Percentiles rank a stretch among this genome's conserved stretches.
These are phyloP conservation scores for Camillea tinctor DNA, from an alignment of 2,329 filamentous ascomycete species.

Conservation along the genomic window DNA sequence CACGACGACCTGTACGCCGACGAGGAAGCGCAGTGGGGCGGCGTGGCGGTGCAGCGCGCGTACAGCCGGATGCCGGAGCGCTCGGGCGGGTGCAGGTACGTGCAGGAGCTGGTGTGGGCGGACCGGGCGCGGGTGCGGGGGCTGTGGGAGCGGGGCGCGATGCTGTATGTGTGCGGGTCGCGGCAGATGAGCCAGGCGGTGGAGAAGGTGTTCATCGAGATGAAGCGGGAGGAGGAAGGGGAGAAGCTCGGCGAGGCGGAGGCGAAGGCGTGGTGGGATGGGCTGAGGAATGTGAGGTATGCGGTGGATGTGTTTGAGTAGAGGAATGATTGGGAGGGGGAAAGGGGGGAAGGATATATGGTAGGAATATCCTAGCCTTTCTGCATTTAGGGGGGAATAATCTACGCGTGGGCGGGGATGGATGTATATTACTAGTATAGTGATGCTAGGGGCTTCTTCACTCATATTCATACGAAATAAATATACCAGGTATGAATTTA, in stretches of 20 bases:
- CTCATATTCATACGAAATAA: too few relatives aligned
- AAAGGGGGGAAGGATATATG: too few relatives aligned
- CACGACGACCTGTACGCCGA: constrained; percentile 59
- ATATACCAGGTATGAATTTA: too few relatives aligned
- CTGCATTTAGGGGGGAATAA: too few relatives aligned
- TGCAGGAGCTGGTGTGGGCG: constrained; percentile 42
- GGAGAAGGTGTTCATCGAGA: too few relatives aligned
- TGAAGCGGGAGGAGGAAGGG: constrained; percentile 20
- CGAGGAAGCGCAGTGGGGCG: constrained; percentile 54
- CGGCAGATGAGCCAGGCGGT: too few relatives aligned
- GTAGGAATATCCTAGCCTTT: too few relatives aligned
- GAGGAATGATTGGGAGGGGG: too few relatives aligned
- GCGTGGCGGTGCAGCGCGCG: constrained; percentile 40
- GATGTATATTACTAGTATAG: too few relatives aligned
- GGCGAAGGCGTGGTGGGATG: constrained; percentile 46
- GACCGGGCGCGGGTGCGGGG: constrained; percentile 34
- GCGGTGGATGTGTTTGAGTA: constrained; percentile 60
- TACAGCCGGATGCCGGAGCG: constrained; percentile 48
- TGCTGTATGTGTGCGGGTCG: too few relatives aligned
- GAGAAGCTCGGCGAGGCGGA: constrained; percentile 35
- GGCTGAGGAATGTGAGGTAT: constrained; percentile 51
- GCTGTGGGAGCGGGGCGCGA: constrained; percentile 36
- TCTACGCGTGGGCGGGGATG: too few relatives aligned
- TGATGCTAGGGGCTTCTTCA: too few relatives aligned
- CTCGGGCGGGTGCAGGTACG: constrained; percentile 47